Conservation (phyloP, 441 rosid genomes). For the Codiaeum variegatum region DNA sequence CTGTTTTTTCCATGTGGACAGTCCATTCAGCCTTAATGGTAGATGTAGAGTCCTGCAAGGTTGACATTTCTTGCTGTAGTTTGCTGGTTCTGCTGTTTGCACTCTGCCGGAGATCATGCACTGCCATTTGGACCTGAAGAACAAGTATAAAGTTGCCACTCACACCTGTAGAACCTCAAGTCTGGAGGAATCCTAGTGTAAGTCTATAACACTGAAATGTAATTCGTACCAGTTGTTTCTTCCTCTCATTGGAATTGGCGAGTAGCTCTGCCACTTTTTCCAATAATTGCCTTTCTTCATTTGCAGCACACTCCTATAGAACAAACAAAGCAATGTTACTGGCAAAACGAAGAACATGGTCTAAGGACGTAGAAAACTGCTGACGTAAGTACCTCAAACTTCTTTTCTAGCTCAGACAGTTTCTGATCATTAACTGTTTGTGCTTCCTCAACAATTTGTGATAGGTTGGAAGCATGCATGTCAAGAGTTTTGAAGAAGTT, state of each 20-base stretch:
- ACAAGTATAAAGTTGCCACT: constrained; percentile 14
- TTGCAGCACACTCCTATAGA: constrained; percentile 65
- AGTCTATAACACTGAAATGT: background rate
- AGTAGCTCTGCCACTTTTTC: constrained; percentile 89
- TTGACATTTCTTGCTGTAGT: constrained; percentile 87
- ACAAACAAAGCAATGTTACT: constrained; percentile 13
- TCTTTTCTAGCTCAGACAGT: constrained; percentile 73
- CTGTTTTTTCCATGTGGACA: constrained; percentile 73
- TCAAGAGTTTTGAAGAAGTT: constrained; percentile 73
- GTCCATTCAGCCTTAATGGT: constrained; percentile 78
- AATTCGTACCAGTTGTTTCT: constrained; percentile 63
- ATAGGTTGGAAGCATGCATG: constrained; percentile 63
- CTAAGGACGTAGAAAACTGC: constrained; percentile 12
- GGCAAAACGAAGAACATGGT: background rate
- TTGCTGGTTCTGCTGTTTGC: constrained; percentile 67
- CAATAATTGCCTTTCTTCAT: constrained; percentile 77
- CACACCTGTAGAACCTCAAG: background rate
- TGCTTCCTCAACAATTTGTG: constrained; percentile 73
- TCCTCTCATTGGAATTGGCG: constrained; percentile 73
- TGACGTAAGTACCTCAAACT: constrained; percentile 68
- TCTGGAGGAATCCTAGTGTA: background rate
- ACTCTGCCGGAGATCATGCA: constrained; percentile 77
- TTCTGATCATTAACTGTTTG: constrained; percentile 72
- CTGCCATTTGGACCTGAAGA: constrained; percentile 79
- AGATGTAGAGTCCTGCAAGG: constrained; percentile 78